Conservation (phyloP, 1,284 basidiomycete genomes). For the Trametes versicolor region DNA sequence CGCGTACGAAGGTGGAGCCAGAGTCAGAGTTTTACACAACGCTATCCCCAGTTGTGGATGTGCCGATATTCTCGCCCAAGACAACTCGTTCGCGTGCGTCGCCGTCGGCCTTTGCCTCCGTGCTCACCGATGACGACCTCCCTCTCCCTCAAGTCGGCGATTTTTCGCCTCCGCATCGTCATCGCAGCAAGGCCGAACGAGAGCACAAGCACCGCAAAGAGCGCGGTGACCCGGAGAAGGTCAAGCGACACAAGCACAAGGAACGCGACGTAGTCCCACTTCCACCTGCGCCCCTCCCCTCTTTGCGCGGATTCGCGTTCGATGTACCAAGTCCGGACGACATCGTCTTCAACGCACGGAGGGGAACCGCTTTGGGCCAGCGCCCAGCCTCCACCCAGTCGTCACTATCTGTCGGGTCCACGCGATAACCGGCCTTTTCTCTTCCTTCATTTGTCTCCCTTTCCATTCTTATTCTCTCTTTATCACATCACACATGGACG, state of each 20-base stretch:
- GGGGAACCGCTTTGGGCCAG: constrained; percentile 70
- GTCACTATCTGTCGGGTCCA: constrained; percentile 25
- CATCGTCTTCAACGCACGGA: constrained; percentile 80
- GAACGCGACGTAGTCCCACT: constrained; percentile 33
- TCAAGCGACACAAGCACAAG: constrained; percentile 20
- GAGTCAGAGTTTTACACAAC: constrained; percentile 46
- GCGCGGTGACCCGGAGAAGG: constrained; percentile 18
- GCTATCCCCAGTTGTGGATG: constrained; percentile 43
- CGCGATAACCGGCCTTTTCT: constrained; percentile 21
- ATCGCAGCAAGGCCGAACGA: constrained; percentile 27
- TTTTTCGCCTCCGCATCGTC: constrained; percentile 32
- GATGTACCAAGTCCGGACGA: constrained; percentile 91
- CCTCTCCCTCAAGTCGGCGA: constrained; percentile 39
- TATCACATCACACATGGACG: constrained; percentile 31
- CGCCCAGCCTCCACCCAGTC: constrained; percentile 44
- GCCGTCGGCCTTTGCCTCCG: constrained; percentile 79
- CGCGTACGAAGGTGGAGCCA: constrained; percentile 45
- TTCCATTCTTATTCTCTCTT: constrained; percentile 47
- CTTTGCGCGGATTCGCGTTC: constrained; percentile 67
- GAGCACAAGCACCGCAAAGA: constrained; percentile 23
- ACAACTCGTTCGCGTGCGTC: constrained; percentile 66
- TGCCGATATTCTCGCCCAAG: constrained; percentile 66
- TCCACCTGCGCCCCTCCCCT: constrained; percentile 43
- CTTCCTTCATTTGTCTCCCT: constrained; percentile 37
- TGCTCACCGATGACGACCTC: constrained; percentile 69